Evolutionary conservation across 805 yeast species (phyloP), one percentile per base, ranked within the genome.

Genomic region (Spencermartinsiella europaea): DNA sequence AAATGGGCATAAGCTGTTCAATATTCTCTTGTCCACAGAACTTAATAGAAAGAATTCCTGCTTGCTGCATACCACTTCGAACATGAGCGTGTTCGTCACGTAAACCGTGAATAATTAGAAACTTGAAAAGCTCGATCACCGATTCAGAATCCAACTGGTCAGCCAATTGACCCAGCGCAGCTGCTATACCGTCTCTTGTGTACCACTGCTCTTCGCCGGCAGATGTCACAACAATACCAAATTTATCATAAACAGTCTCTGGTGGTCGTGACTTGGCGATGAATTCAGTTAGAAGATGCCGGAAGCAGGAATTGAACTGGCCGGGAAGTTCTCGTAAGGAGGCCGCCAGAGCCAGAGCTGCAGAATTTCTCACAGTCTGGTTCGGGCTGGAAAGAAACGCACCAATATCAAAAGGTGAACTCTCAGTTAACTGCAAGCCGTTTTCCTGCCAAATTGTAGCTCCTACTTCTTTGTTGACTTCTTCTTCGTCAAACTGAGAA

Each of bases 401-500:
- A 27, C 80, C 64, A 42, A 88, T 71, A 21, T 71, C 61, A 2
- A 57, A 49, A 0, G 85, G 72, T 1, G 81, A 70, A 7, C 12
- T 25, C 0, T 57, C 56, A 2, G 73, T 68, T 36, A 84, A 59
- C n/a, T 59, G 53, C 49, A 80, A 53, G 1, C 69, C 69, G 61
- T 80, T 86, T 54, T 89, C 96, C 28, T 78, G 75, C 97, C 97
- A 93, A 49, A 93, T 85, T 1, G 91, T 82, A 16, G 67, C 65
- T 0, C 97, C 96, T 15, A 83, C 57, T 21, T 78, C 82, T 3
- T 81, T 72, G 49, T 79, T 79, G 8, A 70, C 62, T 15, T 73
- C 74, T 42, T 82, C 88, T 39, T 79, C 81, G 61, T 89, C 96
- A 61, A 83, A 88, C 49, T 77, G 73, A 20, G 85, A 75, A 48